A percentile compares a stretch with the other conserved stretches of the same genome.
These are phyloP conservation scores for Pelargonium nanum DNA, from an alignment of 345 rosid species.

Conservation along the genomic window DNA sequence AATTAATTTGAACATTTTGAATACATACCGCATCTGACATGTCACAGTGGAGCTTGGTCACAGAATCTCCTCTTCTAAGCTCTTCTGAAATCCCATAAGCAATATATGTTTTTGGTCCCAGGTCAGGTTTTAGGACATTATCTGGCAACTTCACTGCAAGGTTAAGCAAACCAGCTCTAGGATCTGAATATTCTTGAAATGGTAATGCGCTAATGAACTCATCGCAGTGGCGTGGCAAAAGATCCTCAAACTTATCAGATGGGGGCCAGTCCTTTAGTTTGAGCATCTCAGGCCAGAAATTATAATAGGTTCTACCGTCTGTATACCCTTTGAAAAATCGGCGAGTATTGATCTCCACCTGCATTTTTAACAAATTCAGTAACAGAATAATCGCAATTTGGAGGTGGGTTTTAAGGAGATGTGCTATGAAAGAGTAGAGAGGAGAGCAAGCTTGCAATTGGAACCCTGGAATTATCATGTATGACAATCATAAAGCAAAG, in stretches of 20 bases:
- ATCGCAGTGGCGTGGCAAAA: conserved; percentile 83
- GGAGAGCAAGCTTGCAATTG: too few species aligned
- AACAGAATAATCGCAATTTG: not conserved
- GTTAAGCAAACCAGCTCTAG: conserved; percentile 66
- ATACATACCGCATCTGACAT: conserved; percentile 81
- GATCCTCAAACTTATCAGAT: conserved; percentile 69
- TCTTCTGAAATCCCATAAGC: conserved; percentile 71
- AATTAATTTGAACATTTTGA: not conserved
- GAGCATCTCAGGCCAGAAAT: conserved; percentile 91
- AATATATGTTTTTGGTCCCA: conserved; percentile 91
- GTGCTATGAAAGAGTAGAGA: too few species aligned
- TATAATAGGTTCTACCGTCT: conserved; percentile 56
- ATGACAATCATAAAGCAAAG: not conserved
- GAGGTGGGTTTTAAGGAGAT: not conserved
- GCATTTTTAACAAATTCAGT: conserved; percentile 10
- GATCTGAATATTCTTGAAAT: conserved; percentile 71
- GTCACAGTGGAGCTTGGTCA: conserved; percentile 88
- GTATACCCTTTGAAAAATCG: conserved; percentile 71
- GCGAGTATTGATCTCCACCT: conserved; percentile 60
- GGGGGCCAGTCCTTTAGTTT: conserved; percentile 99
- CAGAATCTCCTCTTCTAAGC: conserved; percentile 93
- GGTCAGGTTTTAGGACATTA: conserved; percentile 54
- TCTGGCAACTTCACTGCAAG: conserved; percentile 67
- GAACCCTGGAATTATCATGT: not conserved
- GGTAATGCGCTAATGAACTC: conserved; percentile 77